phyloP scores from a whole-genome alignment of 208 protist species.

The Leishmania lainsoni region DNA sequence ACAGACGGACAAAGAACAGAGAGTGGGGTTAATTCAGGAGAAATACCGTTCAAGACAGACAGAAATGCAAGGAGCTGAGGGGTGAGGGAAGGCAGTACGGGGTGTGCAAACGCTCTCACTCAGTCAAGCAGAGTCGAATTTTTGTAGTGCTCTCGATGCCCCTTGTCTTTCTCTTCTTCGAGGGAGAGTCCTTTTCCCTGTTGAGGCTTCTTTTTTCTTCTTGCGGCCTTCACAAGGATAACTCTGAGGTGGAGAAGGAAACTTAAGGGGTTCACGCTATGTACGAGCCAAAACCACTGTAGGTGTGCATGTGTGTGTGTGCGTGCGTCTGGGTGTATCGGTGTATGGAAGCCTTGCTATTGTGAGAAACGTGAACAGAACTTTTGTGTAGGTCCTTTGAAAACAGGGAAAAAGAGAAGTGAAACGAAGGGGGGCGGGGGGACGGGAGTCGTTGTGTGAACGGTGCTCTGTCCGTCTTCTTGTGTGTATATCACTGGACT shows the following conservation, averaged over 20 bases:
- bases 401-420: not conserved
- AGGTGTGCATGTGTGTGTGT: constrained; percentile 7
- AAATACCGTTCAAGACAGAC: not conserved
- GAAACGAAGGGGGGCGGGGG: not conserved
- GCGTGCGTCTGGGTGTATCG: not conserved
- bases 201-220: not conserved
- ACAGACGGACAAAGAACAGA: not conserved
- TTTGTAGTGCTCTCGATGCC: not conserved
- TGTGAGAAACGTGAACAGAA: not conserved
- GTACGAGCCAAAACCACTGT: not conserved
- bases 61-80: not conserved
- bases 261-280: not conserved
- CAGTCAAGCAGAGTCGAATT: not conserved
- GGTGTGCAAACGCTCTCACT: not conserved
- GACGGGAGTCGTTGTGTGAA: not conserved
- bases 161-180: not conserved
- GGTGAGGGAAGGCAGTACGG: not conserved
- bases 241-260: not conserved
- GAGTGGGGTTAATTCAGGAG: not conserved
- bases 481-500: not conserved
- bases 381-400: not conserved
- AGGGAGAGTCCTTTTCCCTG: not conserved
- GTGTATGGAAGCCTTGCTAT: not conserved
- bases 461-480: not conserved
- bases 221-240: not conserved